A percentile compares a stretch with the other conserved stretches of the same genome.
Evolutionary conservation across 129 eudicot species (phyloP).

Genomic region (Chrysanthemum lavandulifolium): DNA sequence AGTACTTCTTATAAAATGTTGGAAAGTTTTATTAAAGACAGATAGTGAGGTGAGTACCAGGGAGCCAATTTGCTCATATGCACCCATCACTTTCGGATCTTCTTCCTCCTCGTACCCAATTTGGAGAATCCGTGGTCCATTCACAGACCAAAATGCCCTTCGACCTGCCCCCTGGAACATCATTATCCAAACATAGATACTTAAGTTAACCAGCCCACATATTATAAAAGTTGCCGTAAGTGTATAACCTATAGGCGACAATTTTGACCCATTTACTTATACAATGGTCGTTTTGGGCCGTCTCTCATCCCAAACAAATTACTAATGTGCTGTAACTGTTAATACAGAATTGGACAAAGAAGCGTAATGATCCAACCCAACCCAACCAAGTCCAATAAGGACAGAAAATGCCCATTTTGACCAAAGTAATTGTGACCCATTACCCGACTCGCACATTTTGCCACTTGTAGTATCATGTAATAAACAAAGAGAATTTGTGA

Average conservation of each 20-base stretch:
- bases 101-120: conserved; percentile 89
- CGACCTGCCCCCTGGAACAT: conserved; percentile 77
- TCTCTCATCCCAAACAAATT: background rate
- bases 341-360: background rate
- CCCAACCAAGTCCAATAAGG: background rate
- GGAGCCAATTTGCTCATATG: conserved; percentile 89
- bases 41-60: conserved; percentile 49
- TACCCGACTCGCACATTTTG: background rate
- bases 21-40: background rate
- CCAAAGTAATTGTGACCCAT: too few relatives aligned
- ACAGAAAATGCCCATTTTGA: background rate
- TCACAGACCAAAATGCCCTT: conserved; percentile 94
- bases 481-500: conserved; percentile 13
- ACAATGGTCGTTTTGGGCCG: background rate
- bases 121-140: conserved; percentile 93
- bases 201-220: conserved; percentile 10
- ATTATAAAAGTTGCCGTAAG: background rate
- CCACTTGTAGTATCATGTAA: background rate
- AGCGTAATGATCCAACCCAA: background rate
- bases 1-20: background rate
- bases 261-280: background rate
- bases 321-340: background rate
- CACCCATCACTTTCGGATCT: conserved; percentile 86
- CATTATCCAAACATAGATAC: conserved; percentile 3
- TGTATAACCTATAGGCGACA: background rate